Evolutionary conservation across 23 red algal genomes (phyloP), one percentile per base, ranked within the genome.

Genomic region (Gracilariopsis chorda): DNA sequence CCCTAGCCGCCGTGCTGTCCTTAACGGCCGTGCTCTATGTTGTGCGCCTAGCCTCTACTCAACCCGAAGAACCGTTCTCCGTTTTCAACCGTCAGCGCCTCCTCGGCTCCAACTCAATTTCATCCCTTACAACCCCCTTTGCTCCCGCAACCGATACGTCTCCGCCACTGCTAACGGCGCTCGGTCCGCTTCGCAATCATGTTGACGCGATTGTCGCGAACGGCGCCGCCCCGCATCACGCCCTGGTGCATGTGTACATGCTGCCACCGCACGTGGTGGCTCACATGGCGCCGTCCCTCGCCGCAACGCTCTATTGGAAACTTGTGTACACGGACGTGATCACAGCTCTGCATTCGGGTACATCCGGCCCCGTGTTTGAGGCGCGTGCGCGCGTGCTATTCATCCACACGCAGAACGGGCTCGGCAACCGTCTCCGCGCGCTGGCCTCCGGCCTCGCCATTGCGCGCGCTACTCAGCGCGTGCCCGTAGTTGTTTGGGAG

Each of bases 401-500:
- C 51, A 36, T 87, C 30, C 86, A 95, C 52, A 72, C 80, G 9
- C 80, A 82, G 27, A 88, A 95, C 43, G 93, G 93, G 4, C 49
- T 95, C 32, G 93, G 93, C 32, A 90, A 90, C 48, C 78, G 93
- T 14, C 80, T 95, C 33, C 93, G 84, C 47, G 93, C 93, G 0
- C 48, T 91, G 13, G 76, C 48, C 51, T 65, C 93, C 30, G 86
- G 75, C n/a, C 28, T 80, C n/a, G 93, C 93, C 23, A 53, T 86
- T 29, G 91, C 91, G 3, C 48, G 51, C 12, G 80, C 91, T 20
- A 78, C 91, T 7, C 19, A 23, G 0, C 84, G 92, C 4, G 84
- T 85, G 16, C 92, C 86, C 20, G 84, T 95, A n/a, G 63, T 95
- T 34, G 37, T 95, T 3, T 95, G 92, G 92, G 84, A 90, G 58